Conservation (phyloP, 768 basidiomycete species). For the Sistotremastrum niveocremeum region DNA sequence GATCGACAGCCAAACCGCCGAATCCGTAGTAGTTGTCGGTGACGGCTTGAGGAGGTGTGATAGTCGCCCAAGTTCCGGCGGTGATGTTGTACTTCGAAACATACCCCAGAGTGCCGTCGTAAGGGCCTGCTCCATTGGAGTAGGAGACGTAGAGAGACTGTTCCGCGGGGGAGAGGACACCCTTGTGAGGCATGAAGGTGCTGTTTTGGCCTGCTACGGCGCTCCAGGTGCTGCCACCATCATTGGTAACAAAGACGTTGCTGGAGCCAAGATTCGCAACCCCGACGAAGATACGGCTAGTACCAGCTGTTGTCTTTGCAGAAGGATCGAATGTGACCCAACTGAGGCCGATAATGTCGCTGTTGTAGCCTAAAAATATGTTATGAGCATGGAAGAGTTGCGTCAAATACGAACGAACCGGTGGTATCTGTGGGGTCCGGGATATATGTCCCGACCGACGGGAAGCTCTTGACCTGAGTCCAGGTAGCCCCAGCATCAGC, state of each 20-base stretch:
- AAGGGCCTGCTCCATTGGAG: slow-evolving; percentile 51
- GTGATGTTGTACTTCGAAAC: slow-evolving; percentile 32
- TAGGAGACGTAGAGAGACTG: slow-evolving; percentile 46
- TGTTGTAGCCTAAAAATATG: slow-evolving; percentile 16
- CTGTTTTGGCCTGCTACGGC: slow-evolving; percentile 45
- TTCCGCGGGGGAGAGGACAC: slow-evolving; percentile 45
- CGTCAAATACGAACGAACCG: slow-evolving; percentile 43
- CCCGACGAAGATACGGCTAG: slow-evolving; percentile 50
- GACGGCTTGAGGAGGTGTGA: slow-evolving; percentile 30
- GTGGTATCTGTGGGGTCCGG: neutral
- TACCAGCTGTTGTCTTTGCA: slow-evolving; percentile 31
- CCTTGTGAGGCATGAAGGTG: slow-evolving; percentile 50
- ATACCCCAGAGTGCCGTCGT: slow-evolving; percentile 40
- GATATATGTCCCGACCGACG: slow-evolving; percentile 34
- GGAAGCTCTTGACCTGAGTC: slow-evolving; percentile 45
- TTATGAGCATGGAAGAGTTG: slow-evolving; percentile 27
- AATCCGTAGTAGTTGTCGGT: neutral
- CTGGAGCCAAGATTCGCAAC: slow-evolving; percentile 41
- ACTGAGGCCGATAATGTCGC: slow-evolving; percentile 30
- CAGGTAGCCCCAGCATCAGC: slow-evolving; percentile 44
- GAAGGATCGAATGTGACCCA: slow-evolving; percentile 47
- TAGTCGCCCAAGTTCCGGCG: slow-evolving; percentile 42
- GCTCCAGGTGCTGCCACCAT: slow-evolving; percentile 44
- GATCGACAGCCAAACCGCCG: slow-evolving; percentile 40
- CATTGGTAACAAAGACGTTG: slow-evolving; percentile 42